Evolutionary conservation across 495 filamentous ascomycete species (phyloP).

Genomic region (Aspergillus indologenus): DNA sequence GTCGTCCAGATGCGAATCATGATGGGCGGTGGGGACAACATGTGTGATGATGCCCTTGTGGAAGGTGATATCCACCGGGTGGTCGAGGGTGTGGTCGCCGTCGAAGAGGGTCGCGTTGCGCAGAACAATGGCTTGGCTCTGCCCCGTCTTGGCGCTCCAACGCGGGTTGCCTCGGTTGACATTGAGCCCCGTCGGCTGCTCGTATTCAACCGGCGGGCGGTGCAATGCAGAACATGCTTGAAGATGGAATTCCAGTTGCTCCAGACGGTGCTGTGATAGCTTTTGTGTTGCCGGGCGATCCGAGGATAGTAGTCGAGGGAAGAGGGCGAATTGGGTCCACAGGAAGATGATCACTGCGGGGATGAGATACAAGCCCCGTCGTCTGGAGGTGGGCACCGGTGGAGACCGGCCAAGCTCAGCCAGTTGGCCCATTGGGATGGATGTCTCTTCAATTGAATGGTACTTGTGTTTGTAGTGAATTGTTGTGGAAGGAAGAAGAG

Average conservation of each 20-base stretch:
- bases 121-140: background rate
- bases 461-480: too few species aligned
- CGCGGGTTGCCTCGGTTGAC: background rate
- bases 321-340: background rate
- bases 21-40: background rate
- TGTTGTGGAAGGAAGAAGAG: too few species aligned
- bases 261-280: background rate
- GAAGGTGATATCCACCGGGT: background rate
- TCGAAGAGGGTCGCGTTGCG: constrained; percentile 4
- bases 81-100: background rate
- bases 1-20: background rate
- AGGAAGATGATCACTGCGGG: background rate
- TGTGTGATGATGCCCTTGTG: background rate
- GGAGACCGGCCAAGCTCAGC: background rate
- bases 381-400: background rate
- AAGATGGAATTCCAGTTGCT: background rate
- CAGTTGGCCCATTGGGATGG: background rate
- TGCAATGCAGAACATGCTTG: background rate
- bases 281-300: background rate
- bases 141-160: background rate
- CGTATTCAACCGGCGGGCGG: background rate
- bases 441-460: background rate
- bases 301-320: background rate
- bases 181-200: background rate
- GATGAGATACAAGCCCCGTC: background rate